Conservation (phyloP, 2,329 filamentous ascomycete species). For the Diaporthe citri region DNA sequence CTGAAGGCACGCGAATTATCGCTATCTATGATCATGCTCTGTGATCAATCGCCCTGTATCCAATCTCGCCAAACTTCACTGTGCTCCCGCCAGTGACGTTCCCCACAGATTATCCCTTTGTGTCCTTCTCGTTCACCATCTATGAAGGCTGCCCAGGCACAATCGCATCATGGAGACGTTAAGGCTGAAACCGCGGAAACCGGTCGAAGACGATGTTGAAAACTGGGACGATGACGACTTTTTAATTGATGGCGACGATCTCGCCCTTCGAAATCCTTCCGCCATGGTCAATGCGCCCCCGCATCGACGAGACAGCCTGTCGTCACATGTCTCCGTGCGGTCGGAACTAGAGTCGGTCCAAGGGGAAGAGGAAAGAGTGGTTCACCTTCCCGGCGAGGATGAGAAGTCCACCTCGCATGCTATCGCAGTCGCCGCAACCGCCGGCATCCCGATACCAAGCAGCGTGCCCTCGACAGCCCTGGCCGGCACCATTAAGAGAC, state of each 20-base stretch:
- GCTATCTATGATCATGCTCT: slow-evolving; percentile 35
- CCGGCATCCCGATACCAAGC: slow-evolving; percentile 89
- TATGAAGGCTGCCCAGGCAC: slow-evolving; percentile 21
- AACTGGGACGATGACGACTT: slow-evolving; percentile 86
- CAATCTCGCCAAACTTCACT: slow-evolving; percentile 27
- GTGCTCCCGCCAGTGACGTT: slow-evolving; percentile 30
- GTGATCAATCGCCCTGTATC: slow-evolving; percentile 28
- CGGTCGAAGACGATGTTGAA: slow-evolving; percentile 74
- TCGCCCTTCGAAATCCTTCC: slow-evolving; percentile 68
- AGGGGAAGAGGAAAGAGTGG: slow-evolving; percentile 89
- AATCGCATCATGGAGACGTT: slow-evolving; percentile 63
- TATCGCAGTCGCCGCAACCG: slow-evolving; percentile 86
- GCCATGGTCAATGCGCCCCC: slow-evolving; percentile 57
- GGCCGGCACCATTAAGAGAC: slow-evolving; percentile 91
- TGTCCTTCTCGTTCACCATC: slow-evolving; percentile 32
- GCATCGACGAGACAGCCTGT: slow-evolving; percentile 80
- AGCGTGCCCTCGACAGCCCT: slow-evolving; percentile 91
- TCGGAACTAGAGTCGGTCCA: slow-evolving; percentile 83
- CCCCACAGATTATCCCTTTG: slow-evolving; percentile 22
- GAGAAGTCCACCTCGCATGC: slow-evolving; percentile 86
- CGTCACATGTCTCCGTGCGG: slow-evolving; percentile 83
- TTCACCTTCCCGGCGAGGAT: slow-evolving; percentile 87
- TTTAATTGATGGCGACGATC: slow-evolving; percentile 75
- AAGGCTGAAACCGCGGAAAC: slow-evolving; percentile 64
- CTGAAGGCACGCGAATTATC: slow-evolving; percentile 29